Base-by-base conservation (phyloP, 495 filamentous ascomycete genomes). In the Trichoderma orchidacearum region DNA sequence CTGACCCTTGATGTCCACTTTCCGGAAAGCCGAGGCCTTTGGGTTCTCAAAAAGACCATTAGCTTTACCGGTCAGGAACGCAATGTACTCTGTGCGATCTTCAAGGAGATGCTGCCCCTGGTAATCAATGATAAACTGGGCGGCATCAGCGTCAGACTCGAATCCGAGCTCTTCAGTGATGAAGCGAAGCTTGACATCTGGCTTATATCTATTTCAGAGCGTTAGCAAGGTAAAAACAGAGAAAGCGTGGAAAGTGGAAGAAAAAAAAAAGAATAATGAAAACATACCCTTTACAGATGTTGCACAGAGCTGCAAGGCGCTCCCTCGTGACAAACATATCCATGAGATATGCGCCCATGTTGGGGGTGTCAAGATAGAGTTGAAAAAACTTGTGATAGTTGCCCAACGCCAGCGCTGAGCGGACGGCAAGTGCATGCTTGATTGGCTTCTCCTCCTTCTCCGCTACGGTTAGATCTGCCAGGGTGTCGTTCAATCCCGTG, bases 321-420 rank as follows among this genome's bases (percentile, higher is more conserved):
- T 99, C 94, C 60, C 94, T 87, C 59, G 80, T 83, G 64, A 97
- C 84, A 72, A 98, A 96, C 87, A 94, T 96, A 72, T 99, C 93
- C 85, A 99, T 94, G 5, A 99, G 80, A 73, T 97, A 96, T 60
- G 85, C 89, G 45, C 93, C 90, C 94, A 99, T 97, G 64, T 95
- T 93, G 21, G 93, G 93, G 12, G 90, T 88, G 63, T 93, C 87
- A 58, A 93, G 80, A 68, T 95, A 99, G 23, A 99, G 78, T 68
- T 85, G 85, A 79, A 97, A 97, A 68, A 99, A 96, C 61, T 81
- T 89, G 72, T 97, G 92, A 69, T 96, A 96, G 71, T 97, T 99
- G 60, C 90, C 89, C 65, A 93, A 74, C 55, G 94, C 91, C 60
- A 98, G 74, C 29, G 90, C 86, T 34, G 93, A 96, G 36, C 93